A percentile compares a stretch with the other conserved stretches of the same genome.
Evolutionary conservation across 148 eudicot genomes (phyloP).

Genomic region (Camellia japonica): DNA sequence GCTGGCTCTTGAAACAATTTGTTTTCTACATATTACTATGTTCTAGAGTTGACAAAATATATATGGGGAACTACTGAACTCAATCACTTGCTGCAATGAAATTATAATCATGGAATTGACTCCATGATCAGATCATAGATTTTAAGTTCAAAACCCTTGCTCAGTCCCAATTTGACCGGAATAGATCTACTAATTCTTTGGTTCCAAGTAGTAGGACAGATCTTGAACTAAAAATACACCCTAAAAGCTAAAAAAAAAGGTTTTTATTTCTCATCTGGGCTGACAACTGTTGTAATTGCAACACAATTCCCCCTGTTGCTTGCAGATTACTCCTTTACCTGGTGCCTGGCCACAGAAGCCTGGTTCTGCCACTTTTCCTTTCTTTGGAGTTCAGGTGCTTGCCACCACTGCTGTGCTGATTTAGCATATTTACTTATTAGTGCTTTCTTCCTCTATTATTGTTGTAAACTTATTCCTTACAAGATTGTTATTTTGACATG

Average conservation of each 20-base stretch:
- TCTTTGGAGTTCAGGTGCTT: constrained; percentile 96
- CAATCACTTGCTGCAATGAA: constrained; percentile 11
- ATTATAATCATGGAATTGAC: background rate
- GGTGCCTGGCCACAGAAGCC: constrained; percentile 99
- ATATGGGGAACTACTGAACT: background rate
- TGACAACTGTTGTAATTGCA: background rate
- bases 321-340: constrained; percentile 93
- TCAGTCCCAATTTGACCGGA: background rate
- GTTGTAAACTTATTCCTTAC: constrained; percentile 1
- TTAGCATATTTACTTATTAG: background rate
- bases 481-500: constrained; percentile 11
- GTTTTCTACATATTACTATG: background rate
- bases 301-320: constrained; percentile 9
- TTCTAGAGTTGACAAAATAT: background rate
- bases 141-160: constrained; percentile 4
- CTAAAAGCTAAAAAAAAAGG: background rate
- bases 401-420: constrained; percentile 8
- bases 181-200: background rate
- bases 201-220: too few relatives aligned
- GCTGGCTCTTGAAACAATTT: background rate
- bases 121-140: background rate
- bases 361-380: constrained; percentile 96
- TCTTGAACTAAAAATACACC: background rate
- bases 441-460: constrained; percentile 10
- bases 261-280: background rate